phyloP scores from a whole-genome alignment of 495 filamentous ascomycete genomes.

The Parathielavia hyrcaniae region DNA sequence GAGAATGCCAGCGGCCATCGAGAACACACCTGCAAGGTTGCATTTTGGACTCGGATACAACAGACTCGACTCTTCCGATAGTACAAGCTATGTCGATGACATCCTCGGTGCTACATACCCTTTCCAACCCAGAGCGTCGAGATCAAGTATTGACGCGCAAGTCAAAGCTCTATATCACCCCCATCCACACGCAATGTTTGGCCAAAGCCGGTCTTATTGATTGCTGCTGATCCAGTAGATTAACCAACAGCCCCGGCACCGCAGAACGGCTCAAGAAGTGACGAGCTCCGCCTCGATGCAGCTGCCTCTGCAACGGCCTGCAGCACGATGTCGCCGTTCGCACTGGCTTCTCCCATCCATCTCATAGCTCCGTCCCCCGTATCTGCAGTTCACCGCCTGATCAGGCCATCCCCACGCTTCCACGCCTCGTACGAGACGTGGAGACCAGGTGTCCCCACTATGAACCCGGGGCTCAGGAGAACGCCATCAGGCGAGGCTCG shows the following conservation, averaged over 20 bases:
- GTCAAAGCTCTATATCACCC: background rate
- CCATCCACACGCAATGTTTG: background rate
- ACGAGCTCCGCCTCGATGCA: constrained; percentile 1
- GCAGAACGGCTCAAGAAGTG: background rate
- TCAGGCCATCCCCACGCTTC: background rate
- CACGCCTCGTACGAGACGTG: background rate
- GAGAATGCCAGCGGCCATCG: background rate
- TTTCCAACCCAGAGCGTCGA: too few species aligned
- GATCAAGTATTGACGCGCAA: background rate
- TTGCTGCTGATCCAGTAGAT: constrained; percentile 11
- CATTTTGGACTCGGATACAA: too few species aligned
- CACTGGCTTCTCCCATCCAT: background rate
- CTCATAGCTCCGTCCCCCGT: background rate
- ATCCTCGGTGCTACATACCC: background rate
- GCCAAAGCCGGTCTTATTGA: constrained; percentile 5
- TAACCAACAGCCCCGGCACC: constrained; percentile 15
- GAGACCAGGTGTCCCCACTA: background rate
- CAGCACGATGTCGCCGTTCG: background rate
- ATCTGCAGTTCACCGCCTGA: background rate
- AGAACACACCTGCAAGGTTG: background rate
- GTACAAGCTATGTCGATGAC: too few species aligned
- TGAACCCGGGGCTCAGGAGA: constrained; percentile 6
- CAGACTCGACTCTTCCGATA: background rate
- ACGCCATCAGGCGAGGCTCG: constrained; percentile 7
- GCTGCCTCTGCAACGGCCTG: background rate